Evolutionary conservation across 1,284 basidiomycete genomes (phyloP).

Genomic region (Somion occarium): DNA sequence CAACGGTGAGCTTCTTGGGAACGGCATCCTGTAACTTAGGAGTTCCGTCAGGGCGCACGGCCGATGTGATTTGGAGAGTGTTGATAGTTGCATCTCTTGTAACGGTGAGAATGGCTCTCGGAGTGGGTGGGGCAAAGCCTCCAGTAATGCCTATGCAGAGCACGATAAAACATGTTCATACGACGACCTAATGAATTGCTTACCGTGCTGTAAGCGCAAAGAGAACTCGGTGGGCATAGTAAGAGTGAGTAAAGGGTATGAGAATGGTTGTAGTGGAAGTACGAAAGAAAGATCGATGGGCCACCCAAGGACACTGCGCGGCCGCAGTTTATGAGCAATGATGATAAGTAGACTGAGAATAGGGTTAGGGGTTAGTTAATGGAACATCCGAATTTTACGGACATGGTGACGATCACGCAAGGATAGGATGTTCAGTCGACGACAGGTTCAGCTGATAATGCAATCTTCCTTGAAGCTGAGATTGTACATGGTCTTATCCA

Average conservation of each 20-base stretch:
- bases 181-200: slow-evolving; percentile 2
- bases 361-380: background rate
- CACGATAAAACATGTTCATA: background rate
- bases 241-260: background rate
- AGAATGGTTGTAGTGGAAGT: background rate
- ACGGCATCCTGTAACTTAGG: slow-evolving; percentile 36
- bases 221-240: slow-evolving; percentile 26
- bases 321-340: background rate
- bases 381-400: background rate
- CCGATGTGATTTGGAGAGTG: slow-evolving; percentile 41
- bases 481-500: slow-evolving; percentile 95
- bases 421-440: background rate
- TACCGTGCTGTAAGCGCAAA: slow-evolving; percentile 33
- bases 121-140: slow-evolving; percentile 67
- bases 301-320: background rate
- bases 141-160: slow-evolving; percentile 55
- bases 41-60: slow-evolving; percentile 44
- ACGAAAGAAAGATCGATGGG: slow-evolving; percentile 1
- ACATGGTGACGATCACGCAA: background rate
- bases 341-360: background rate
- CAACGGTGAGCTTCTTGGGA: slow-evolving; percentile 40
- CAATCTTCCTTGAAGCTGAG: slow-evolving; percentile 91
- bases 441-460: slow-evolving; percentile 38
- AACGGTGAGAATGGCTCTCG: slow-evolving; percentile 50
- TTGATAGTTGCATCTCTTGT: slow-evolving; percentile 33